Base-by-base conservation (phyloP, 768 basidiomycete species). In the Mycena vulgaris region DNA sequence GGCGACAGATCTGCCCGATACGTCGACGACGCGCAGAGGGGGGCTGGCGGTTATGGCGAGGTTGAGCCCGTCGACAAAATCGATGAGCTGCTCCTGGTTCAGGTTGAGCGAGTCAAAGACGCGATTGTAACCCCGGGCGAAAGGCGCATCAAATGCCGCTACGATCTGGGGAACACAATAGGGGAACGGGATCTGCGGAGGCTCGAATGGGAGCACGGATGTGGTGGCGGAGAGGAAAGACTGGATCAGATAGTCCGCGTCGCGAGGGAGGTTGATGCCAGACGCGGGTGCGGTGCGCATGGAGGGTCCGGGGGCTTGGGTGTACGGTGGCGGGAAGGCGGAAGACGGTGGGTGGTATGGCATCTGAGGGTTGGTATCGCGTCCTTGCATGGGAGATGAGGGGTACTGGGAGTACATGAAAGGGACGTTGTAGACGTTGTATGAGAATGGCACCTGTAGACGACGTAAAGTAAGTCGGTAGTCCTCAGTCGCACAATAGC, bases 31-130 rank as follows among this genome's bases (percentile, higher is more conserved):
- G 27, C 76, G 69, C 16, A 78, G 73, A 13, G 77, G 77, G 5
- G 77, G 77, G 59, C 76, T 76, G 1, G 76, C 77, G 7, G 73
- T 75, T n/a, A n/a, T n/a, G n/a, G n/a, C n/a, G n/a, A n/a, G n/a
- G n/a, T n/a, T n/a, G n/a, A n/a, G n/a, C n/a, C n/a, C n/a, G n/a
- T n/a, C n/a, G 21, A 75, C 58, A 39, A 78, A 78, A 17, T 67
- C 62, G 16, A 78, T 52, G 23, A 75, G 73, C 35, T 75, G 69
- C 10, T 72, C 71, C 27, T 70, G 73, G 8, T 67, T 28, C 28
- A 78, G 69, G 16, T 74, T 70, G 27, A 68, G 61, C 16, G 28
- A 45, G 49, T 73, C 71, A 35, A 78, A 45, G 5, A 52, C 64
- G 2, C 58, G 40, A 42, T 70, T 74, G 45, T 77, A 78, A 1